These are phyloP conservation scores for Candida verbasci DNA, from an alignment of 805 yeast species.

Conservation along the genomic window DNA sequence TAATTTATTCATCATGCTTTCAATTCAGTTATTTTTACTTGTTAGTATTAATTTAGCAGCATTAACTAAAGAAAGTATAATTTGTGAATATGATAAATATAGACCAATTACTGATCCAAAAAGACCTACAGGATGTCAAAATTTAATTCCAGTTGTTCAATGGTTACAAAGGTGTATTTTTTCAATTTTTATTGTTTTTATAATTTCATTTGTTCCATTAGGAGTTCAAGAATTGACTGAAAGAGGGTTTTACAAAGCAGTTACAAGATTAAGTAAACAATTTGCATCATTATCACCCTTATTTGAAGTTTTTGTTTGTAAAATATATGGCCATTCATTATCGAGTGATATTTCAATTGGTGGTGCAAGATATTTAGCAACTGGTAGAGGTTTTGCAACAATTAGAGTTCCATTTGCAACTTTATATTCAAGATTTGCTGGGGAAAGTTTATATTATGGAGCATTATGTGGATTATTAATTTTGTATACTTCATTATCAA, in stretches of 20 bases:
- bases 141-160: slow-evolving; percentile 66
- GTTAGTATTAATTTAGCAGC: slow-evolving; percentile 68
- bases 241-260: slow-evolving; percentile 75
- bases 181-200: slow-evolving; percentile 78
- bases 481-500: slow-evolving; percentile 51
- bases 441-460: slow-evolving; percentile 63
- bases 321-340: slow-evolving; percentile 69
- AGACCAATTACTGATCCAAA: slow-evolving; percentile 63
- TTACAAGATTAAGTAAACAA: slow-evolving; percentile 66
- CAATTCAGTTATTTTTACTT: slow-evolving; percentile 68
- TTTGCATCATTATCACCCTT: slow-evolving; percentile 69
- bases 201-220: slow-evolving; percentile 74
- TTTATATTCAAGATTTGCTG: slow-evolving; percentile 69
- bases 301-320: slow-evolving; percentile 81
- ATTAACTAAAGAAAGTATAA: slow-evolving; percentile 65
- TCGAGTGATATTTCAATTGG: slow-evolving; percentile 72
- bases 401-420: slow-evolving; percentile 73
- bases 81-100: slow-evolving; percentile 63
- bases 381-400: slow-evolving; percentile 86
- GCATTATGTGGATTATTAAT: slow-evolving; percentile 47
- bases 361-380: slow-evolving; percentile 83
- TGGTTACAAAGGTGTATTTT: slow-evolving; percentile 80
- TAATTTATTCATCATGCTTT: slow-evolving; percentile 71
- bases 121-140: slow-evolving; percentile 70
- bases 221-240: slow-evolving; percentile 77